Conservation (phyloP, 768 basidiomycete species). For the Candolleomyces eurysporus region DNA sequence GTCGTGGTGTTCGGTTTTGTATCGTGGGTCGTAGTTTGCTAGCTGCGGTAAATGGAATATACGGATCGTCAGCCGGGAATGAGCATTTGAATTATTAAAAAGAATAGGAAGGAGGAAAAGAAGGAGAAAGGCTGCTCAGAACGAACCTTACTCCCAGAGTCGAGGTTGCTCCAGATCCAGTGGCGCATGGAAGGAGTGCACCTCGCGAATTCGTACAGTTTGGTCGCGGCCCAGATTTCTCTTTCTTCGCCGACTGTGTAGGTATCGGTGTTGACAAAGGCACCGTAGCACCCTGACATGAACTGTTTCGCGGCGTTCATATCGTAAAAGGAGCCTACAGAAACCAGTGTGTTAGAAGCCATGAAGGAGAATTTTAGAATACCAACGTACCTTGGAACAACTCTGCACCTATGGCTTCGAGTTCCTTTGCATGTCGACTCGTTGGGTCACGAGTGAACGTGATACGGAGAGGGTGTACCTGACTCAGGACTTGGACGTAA, state of each 20-base stretch:
- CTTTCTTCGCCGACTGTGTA: conserved; percentile 41
- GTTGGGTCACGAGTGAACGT: conserved; percentile 34
- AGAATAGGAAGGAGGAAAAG: neutral
- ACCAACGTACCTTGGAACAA: conserved; percentile 28
- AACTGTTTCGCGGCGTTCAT: conserved; percentile 13
- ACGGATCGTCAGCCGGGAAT: neutral
- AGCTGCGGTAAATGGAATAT: conserved; percentile 9
- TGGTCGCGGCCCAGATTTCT: conserved; percentile 37
- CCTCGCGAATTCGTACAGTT: conserved; percentile 40
- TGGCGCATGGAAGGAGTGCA: conserved; percentile 31
- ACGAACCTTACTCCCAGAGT: conserved; percentile 38
- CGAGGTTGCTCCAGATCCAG: conserved; percentile 41
- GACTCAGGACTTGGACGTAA: conserved; percentile 28
- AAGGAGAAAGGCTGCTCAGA: neutral
- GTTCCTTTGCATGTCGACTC: conserved; percentile 31
- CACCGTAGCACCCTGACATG: conserved; percentile 37
- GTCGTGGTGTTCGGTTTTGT: conserved; percentile 38
- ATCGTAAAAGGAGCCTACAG: conserved; percentile 13
- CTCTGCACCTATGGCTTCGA: conserved; percentile 35
- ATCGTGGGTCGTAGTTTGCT: conserved; percentile 25
- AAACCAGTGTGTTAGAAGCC: neutral
- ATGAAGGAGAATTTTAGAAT: neutral
- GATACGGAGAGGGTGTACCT: conserved; percentile 40
- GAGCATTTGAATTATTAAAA: neutral
- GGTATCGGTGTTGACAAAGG: conserved; percentile 38